Percentiles rank a stretch among this genome's conserved stretches.
phyloP scores from a whole-genome alignment of 2,329 filamentous ascomycete genomes.

The Zymoseptoria crescenta region DNA sequence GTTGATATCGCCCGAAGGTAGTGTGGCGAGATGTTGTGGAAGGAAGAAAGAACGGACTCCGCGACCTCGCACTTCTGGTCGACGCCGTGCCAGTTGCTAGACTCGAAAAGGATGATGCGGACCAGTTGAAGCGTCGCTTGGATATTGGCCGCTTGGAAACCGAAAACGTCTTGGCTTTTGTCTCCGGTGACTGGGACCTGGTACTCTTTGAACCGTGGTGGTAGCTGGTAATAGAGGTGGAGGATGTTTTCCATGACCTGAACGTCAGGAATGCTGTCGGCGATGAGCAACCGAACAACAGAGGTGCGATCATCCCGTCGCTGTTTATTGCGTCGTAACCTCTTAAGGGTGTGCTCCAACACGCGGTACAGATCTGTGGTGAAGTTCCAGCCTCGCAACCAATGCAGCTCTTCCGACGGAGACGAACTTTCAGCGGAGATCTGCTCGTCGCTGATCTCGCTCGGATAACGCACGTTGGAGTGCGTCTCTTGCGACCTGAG shows the following conservation, averaged over 20 bases:
- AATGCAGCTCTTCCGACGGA: constrained; percentile 28
- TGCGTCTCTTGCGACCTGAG: constrained; percentile 41
- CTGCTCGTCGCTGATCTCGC: constrained; percentile 41
- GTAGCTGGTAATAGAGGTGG: constrained; percentile 25
- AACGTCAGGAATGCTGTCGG: constrained; percentile 20
- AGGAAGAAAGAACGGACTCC: constrained; percentile 37
- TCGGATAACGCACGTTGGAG: constrained; percentile 42
- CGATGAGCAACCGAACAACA: constrained; percentile 20
- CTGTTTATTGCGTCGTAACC: constrained; percentile 16
- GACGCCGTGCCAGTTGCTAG: constrained; percentile 21
- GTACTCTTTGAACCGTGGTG: constrained; percentile 26
- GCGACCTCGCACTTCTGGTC: constrained; percentile 42
- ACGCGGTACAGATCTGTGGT: constrained; percentile 50
- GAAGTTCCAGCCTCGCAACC: constrained; percentile 52
- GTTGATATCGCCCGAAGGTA: constrained; percentile 44
- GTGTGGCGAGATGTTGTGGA: constrained; percentile 37
- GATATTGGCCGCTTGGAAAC: constrained; percentile 46
- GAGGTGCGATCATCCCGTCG: constrained; percentile 18
- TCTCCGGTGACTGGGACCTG: constrained; percentile 27
- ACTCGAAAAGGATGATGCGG: constrained; percentile 38
- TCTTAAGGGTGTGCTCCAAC: constrained; percentile 43
- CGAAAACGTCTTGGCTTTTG: constrained; percentile 33
- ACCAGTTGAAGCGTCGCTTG: constrained; percentile 42
- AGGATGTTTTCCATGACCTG: constrained; percentile 24
- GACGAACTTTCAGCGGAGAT: constrained; percentile 27